Percentiles rank a stretch among this genome's conserved stretches.
These are phyloP conservation scores for Bonia amplexicaulis DNA, from an alignment of 176 grass and related monocot species.

Conservation along the genomic window DNA sequence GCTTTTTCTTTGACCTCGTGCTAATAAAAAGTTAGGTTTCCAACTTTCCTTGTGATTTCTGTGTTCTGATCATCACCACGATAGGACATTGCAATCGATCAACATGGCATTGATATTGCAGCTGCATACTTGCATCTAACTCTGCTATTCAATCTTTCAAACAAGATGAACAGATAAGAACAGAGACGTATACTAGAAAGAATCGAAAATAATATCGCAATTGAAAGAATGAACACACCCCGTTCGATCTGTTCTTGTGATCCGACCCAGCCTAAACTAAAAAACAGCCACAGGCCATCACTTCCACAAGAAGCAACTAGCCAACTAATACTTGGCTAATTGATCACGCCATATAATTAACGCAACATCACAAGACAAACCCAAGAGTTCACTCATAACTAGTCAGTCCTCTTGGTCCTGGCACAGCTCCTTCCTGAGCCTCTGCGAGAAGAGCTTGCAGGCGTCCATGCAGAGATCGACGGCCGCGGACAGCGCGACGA, in stretches of 20 bases:
- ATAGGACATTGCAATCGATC: not conserved
- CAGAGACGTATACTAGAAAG: not conserved
- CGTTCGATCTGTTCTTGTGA: conserved; percentile 41
- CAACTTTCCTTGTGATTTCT: not conserved
- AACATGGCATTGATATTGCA: not conserved
- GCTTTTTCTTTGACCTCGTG: not conserved
- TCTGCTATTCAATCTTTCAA: not conserved
- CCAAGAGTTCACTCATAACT: not conserved
- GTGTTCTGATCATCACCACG: not conserved
- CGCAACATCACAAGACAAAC: conserved; percentile 16
- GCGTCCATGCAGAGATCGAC: conserved; percentile 92
- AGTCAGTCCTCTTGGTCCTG: conserved; percentile 43
- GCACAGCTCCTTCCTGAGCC: conserved; percentile 84
- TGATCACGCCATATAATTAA: conserved; percentile 14
- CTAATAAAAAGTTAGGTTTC: not conserved
- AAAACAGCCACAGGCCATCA: conserved; percentile 43
- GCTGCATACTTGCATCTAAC: not conserved
- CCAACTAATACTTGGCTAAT: not conserved
- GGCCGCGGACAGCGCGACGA: conserved; percentile 76
- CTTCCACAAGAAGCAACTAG: conserved; percentile 24
- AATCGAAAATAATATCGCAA: conserved; percentile 23
- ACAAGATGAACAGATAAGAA: not conserved
- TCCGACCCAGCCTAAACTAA: conserved; percentile 52
- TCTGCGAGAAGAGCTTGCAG: conserved; percentile 80
- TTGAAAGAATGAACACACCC: conserved; percentile 23